Evolutionary conservation across 2,329 filamentous ascomycete species (phyloP).

Genomic region (Aspergillaceae sp.): DNA sequence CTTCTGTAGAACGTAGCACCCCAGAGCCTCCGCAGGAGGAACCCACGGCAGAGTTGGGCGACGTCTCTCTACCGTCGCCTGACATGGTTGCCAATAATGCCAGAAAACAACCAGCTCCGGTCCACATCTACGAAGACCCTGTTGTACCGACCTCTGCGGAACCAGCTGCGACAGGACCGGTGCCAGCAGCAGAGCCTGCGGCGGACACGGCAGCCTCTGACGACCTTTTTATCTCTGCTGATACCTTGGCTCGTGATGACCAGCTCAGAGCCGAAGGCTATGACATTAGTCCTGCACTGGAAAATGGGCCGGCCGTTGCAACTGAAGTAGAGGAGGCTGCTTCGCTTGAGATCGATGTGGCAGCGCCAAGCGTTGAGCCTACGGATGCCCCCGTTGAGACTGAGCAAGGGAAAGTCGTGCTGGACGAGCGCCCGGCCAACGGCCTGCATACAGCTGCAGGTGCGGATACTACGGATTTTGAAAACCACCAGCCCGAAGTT

Average conservation of each 20-base stretch:
- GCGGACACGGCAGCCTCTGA: neutral
- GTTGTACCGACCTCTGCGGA: constrained; percentile 8
- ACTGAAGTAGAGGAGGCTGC: neutral
- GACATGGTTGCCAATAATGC: constrained; percentile 4
- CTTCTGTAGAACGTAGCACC: neutral
- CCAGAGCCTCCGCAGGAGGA: neutral
- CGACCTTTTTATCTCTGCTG: neutral
- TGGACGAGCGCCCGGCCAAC: too few relatives aligned
- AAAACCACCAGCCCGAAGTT: neutral
- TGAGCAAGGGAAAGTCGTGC: too few relatives aligned
- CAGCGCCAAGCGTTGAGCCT: neutral
- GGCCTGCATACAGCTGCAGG: neutral
- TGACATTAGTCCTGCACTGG: neutral
- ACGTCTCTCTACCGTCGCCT: constrained; percentile 2
- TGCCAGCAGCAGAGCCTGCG: neutral
- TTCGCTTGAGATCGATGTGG: neutral
- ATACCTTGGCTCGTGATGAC: neutral
- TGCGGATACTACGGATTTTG: neutral
- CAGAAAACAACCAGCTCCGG: constrained; percentile 9
- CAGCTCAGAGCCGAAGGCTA: neutral
- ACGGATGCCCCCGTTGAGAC: neutral
- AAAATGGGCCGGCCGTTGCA: neutral
- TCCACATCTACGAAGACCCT: constrained; percentile 21
- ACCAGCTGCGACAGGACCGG: neutral
- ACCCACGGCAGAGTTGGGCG: neutral